phyloP scores from a whole-genome alignment of 371 early-diverging fungal species.

The Actinomortierella ambigua region DNA sequence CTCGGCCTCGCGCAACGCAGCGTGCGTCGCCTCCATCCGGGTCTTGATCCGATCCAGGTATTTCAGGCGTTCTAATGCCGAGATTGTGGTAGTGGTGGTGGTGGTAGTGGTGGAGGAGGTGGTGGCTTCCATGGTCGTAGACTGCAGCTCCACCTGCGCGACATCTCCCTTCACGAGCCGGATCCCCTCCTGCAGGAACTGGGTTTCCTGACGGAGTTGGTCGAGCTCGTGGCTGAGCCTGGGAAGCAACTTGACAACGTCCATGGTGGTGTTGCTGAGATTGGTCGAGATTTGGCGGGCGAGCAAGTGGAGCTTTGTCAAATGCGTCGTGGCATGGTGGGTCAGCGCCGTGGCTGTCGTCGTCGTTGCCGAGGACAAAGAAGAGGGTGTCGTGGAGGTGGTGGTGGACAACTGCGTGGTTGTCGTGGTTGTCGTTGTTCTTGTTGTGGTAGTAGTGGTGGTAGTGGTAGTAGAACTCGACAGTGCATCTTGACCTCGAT shows the following conservation, averaged over 20 bases:
- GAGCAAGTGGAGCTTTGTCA: conserved; percentile 38
- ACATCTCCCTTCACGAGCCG: conserved; percentile 53
- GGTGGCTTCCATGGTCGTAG: no score
- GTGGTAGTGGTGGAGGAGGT: no score
- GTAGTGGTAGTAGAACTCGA: no score
- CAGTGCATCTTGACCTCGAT: no score
- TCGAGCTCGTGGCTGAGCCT: conserved; percentile 69
- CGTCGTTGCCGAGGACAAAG: no score
- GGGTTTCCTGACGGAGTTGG: conserved; percentile 60
- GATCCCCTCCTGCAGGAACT: conserved; percentile 54
- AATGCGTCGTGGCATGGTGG: conserved; percentile 40
- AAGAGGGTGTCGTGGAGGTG: no score
- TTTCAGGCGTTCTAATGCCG: conserved; percentile 65
- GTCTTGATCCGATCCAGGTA: conserved; percentile 71
- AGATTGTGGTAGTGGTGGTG: conserved; percentile 46
- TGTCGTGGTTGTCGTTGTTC: no score
- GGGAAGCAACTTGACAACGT: conserved; percentile 71
- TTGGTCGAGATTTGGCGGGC: conserved; percentile 32
- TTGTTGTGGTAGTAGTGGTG: no score
- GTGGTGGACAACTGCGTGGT: no score
- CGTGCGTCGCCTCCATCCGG: conserved; percentile 69
- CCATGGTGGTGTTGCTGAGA: conserved; percentile 54
- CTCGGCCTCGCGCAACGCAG: conserved; percentile 70
- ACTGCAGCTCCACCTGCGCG: conserved; percentile 45
- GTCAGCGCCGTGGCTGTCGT: conserved; percentile 12